These are phyloP conservation scores for Cytospora piceae DNA, from an alignment of 2,329 filamentous ascomycete genomes.

Conservation along the genomic window DNA sequence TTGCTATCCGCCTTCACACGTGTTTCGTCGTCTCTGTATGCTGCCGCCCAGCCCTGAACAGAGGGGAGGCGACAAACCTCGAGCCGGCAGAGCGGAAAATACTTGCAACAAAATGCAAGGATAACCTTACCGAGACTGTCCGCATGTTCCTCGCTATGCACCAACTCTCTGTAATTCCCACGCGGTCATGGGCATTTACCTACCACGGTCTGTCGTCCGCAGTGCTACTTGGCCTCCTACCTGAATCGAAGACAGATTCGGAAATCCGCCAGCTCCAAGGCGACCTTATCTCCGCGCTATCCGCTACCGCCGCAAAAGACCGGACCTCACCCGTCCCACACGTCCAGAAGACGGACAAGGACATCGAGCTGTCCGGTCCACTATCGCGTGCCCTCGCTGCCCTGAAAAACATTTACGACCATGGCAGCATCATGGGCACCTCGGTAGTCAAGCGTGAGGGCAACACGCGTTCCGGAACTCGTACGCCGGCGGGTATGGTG, in stretches of 20 bases:
- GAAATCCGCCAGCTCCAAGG: conserved; percentile 67
- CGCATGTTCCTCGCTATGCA: conserved; percentile 73
- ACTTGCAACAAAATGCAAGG: conserved; percentile 62
- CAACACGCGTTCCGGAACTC: conserved; percentile 49
- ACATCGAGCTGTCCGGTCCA: conserved; percentile 65
- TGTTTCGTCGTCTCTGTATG: conserved; percentile 68
- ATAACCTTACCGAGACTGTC: conserved; percentile 66
- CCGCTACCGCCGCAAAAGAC: conserved; percentile 67
- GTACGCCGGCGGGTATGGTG: conserved; percentile 46
- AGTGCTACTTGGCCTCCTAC: conserved; percentile 64
- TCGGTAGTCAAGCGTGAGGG: conserved; percentile 53
- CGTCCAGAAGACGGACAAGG: conserved; percentile 59
- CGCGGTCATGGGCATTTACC: conserved; percentile 69
- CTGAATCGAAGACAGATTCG: conserved; percentile 65
- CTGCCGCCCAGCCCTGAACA: conserved; percentile 63
- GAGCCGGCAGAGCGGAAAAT: conserved; percentile 56
- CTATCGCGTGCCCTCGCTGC: conserved; percentile 64
- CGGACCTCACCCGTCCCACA: conserved; percentile 56
- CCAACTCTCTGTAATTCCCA: conserved; percentile 67
- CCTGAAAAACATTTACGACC: conserved; percentile 68
- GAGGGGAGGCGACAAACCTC: conserved; percentile 54
- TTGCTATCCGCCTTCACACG: conserved; percentile 66
- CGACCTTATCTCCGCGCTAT: conserved; percentile 65
- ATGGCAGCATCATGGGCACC: conserved; percentile 60
- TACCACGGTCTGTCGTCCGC: conserved; percentile 70